These are phyloP conservation scores for Tetrahymena borealis DNA, from an alignment of 73 alveolate genomes.

Conservation along the genomic window DNA sequence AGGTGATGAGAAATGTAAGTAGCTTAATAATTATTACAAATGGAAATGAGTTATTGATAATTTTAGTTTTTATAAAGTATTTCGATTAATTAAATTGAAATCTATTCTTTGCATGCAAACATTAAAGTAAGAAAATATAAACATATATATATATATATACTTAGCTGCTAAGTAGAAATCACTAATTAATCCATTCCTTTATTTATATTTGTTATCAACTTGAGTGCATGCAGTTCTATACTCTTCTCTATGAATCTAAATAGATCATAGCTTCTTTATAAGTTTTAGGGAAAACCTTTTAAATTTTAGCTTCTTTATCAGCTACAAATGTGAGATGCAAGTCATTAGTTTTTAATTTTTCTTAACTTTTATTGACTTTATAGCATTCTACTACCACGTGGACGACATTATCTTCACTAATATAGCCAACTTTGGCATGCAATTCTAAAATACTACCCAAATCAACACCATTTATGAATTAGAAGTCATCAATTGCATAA, in stretches of 20 bases:
- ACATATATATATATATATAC: no score
- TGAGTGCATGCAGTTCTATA: neutral
- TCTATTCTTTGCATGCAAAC: no score
- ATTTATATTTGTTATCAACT: neutral
- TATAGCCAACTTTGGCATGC: neutral
- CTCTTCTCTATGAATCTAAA: neutral
- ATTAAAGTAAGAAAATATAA: no score
- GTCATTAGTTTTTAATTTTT: neutral
- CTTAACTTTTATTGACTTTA: neutral
- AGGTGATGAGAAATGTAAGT: no score
- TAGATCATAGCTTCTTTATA: neutral
- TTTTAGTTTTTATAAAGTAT: no score
- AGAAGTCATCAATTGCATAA: conserved; percentile 10
- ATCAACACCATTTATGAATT: conserved; percentile 21
- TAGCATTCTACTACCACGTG: neutral
- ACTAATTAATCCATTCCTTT: no score
- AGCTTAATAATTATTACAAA: no score
- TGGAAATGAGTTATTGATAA: no score
- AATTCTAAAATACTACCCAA: conserved; percentile 9
- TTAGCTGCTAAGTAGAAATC: no score
- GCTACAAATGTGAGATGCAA: neutral
- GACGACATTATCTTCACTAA: neutral
- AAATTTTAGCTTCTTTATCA: neutral
- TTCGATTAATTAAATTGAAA: no score
- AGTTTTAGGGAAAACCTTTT: neutral